Base-by-base conservation (phyloP, 2,329 filamentous ascomycete genomes). In the Botrytis porri region DNA sequence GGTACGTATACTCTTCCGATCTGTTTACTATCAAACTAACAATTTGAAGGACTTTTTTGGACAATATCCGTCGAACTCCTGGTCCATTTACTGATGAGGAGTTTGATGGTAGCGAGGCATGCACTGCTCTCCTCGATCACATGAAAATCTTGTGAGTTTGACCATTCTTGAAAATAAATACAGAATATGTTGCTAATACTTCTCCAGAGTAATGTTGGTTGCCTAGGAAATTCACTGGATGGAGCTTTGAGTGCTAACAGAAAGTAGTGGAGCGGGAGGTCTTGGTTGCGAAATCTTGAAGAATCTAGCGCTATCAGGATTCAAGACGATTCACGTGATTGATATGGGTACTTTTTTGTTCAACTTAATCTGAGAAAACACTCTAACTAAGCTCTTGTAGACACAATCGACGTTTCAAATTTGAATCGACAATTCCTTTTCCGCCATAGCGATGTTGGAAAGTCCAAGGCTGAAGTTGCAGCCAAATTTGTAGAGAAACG, bases 381-480 rank as follows among this genome's bases (percentile, higher is more conserved):
- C 18, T 25, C 48, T 75, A n/a, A 73, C 59, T 77, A 75, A 77
- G 69, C 61, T 62, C 16, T 63, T 35, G 57, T 77, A 94, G 94
- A 99, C 83, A 99, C 95, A 1, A 99, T 99, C 82, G 96, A 99
- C 81, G 95, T 99, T 74, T 98, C 95, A 69, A 99, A 99, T 82
- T 88, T 99, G 35, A 99, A 99, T 83, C 92, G 96, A 60, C 96
- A 99, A 80, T 99, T 99, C 80, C 89, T 99, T 74, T 99, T 99
- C 83, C 93, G 96, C 35, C 88, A 95, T 78, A 86, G 90, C 74
- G 96, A 99, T 81, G 95, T 99, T 41, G 96, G 97, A 54, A 95
- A 94, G 80, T 93, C 88, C 77, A 99, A 99, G 84, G 96, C 97
- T 67, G 93, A 96, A 80, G 93, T 97, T 61, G 96, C 96, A 5